Base-by-base conservation (phyloP, 2,329 filamentous ascomycete species). In the Blastomyces parvus region DNA sequence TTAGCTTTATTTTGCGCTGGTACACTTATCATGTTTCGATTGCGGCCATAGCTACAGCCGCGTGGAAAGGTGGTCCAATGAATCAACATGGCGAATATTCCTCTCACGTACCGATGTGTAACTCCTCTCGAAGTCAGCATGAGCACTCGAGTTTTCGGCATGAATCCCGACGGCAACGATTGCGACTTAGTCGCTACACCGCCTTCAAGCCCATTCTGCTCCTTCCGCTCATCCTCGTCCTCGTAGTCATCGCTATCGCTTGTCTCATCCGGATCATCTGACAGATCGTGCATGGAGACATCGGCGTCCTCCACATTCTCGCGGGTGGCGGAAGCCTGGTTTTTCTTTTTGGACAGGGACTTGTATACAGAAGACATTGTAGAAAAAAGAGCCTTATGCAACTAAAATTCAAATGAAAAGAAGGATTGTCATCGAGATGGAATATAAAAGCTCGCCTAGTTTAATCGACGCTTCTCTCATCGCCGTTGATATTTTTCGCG, bases 61-160 rank as follows among this genome's bases (percentile, higher is more conserved):
- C 22, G 22, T 14, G 25, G 48, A 22, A 27, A 27, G 9, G 48
- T 17, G 48, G 17, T 27, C 6, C 9, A 27, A 14, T 17, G 22
- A 25, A 17, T 30, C n/a, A 17, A 11, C 19, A 55, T n/a, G 27
- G 27, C 8, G 30, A 55, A 38, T 36, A 55, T 55, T n/a, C 6
- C 30, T 13, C 19, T 42, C 22, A 61, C 80, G 65, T 79, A 91
- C 88, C 89, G 84, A 77, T 90, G 91, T 42, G 93, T 96, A 61
- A 97, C 90, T 67, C 94, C 94, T 80, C 94, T 83, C 30, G 92
- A 97, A 33, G 90, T 94, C 70, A 99, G 82, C 71, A 97, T 92
- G 67, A 99, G 81, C 61, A 97, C 89, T 71, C 91, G 78, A 69
- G 78, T 78, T 66, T 79, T 78, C 36, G 78, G 75, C 74, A 78